phyloP scores from a whole-genome alignment of 176 grass and related monocot genomes.

The Olyra latifolia region DNA sequence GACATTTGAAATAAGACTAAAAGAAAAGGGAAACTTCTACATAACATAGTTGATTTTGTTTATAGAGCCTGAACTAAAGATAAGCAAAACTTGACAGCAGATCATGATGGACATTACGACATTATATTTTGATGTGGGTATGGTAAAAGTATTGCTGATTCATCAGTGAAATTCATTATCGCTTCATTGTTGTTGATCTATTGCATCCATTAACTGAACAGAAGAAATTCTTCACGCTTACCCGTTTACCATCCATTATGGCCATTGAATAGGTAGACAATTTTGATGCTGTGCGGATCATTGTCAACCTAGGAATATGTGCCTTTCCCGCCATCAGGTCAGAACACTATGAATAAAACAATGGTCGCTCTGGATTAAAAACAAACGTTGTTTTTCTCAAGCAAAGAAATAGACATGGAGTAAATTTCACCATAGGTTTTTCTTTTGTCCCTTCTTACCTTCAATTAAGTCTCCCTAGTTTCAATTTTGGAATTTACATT shows the following conservation, averaged over 20 bases:
- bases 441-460: not conserved
- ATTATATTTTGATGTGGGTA: not conserved
- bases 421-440: not conserved
- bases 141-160: not conserved
- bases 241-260: conserved; percentile 80
- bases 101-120: not conserved
- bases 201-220: conserved; percentile 10
- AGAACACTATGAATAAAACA: conserved; percentile 52
- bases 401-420: conserved; percentile 18
- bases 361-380: not conserved
- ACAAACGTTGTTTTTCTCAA: not conserved
- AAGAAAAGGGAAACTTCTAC: not conserved
- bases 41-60: not conserved
- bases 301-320: conserved; percentile 62
- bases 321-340: conserved; percentile 73
- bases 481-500: conserved; percentile 19
- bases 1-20: not conserved
- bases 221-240: conserved; percentile 38
- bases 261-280: conserved; percentile 81
- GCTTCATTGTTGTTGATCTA: not conserved
- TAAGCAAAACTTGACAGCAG: not conserved
- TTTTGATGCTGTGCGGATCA: conserved; percentile 55
- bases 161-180: not conserved
- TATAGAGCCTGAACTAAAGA: not conserved
- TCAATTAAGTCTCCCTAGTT: conserved; percentile 8